Percentiles rank a stretch among this genome's conserved stretches.
phyloP scores from a whole-genome alignment of 352 stramenopile species.

The Phytophthora fragariae region DNA sequence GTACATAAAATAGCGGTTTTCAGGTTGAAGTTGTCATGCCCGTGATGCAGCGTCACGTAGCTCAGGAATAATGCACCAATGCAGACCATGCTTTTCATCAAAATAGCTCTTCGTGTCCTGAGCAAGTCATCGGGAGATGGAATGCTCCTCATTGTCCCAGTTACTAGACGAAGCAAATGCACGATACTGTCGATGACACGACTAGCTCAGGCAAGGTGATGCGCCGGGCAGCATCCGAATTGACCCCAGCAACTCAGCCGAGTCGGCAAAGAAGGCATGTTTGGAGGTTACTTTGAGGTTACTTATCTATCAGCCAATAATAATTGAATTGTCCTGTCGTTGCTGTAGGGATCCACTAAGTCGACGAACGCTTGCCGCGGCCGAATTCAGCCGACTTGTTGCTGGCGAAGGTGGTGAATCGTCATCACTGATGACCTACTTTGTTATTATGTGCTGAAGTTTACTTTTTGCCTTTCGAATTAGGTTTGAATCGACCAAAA shows the following conservation, averaged over 20 bases:
- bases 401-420: neutral
- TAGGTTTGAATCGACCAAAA: neutral
- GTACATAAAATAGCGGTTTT: neutral
- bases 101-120: conserved; percentile 25
- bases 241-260: neutral
- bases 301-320: neutral
- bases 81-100: neutral
- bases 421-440: no score
- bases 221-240: neutral
- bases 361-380: neutral
- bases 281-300: neutral
- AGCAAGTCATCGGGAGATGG: neutral
- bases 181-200: neutral
- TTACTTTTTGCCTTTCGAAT: neutral
- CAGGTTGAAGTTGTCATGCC: neutral
- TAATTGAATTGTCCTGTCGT: neutral
- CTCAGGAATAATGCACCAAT: neutral
- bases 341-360: neutral
- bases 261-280: neutral
- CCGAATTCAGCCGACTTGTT: neutral
- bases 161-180: neutral
- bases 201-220: neutral
- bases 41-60: neutral
- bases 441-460: neutral
- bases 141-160: neutral